Percentiles rank a stretch among this genome's conserved stretches.
phyloP scores from a whole-genome alignment of 192 early-diverging fungal genomes.

The Piromyces finnis region DNA sequence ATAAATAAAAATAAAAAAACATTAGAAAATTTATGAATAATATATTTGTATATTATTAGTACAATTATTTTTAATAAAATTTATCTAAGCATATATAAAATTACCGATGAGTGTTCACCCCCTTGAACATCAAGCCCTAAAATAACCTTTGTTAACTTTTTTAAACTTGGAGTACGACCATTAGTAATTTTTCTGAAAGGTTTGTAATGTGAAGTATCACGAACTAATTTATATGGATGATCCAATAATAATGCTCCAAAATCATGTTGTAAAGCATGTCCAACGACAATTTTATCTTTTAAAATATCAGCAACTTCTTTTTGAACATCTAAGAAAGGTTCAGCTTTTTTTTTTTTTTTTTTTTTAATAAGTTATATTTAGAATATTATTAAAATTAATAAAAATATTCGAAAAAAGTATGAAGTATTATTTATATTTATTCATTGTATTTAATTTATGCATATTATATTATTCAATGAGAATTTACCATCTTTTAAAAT shows the following conservation, averaged over 20 bases:
- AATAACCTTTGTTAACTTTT: conserved; percentile 51
- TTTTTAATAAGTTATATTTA: too few relatives aligned
- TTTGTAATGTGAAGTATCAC: conserved; percentile 69
- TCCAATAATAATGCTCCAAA: conserved; percentile 58
- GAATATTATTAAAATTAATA: neutral
- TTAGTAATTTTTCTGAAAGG: conserved; percentile 47
- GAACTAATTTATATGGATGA: conserved; percentile 57
- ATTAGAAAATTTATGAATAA: too few relatives aligned
- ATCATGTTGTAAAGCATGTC: conserved; percentile 83
- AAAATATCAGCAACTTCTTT: conserved; percentile 59
- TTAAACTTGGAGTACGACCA: conserved; percentile 50
- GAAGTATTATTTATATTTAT: neutral
- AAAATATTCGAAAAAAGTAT: too few relatives aligned
- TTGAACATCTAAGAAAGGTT: conserved; percentile 63
- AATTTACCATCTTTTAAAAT: conserved; percentile 31
- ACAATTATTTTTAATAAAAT: too few relatives aligned
- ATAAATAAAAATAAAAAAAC: too few relatives aligned
- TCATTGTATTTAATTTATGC: neutral
- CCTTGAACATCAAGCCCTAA: conserved; percentile 69
- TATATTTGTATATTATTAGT: too few relatives aligned
- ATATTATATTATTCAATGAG: neutral
- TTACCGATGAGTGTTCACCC: conserved; percentile 71
- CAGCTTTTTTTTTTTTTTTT: conserved; percentile 13
- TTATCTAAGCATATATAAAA: too few relatives aligned
- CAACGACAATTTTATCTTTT: conserved; percentile 71